Conservation (phyloP, 139 green algal species). For the Asterochloris sp. region DNA sequence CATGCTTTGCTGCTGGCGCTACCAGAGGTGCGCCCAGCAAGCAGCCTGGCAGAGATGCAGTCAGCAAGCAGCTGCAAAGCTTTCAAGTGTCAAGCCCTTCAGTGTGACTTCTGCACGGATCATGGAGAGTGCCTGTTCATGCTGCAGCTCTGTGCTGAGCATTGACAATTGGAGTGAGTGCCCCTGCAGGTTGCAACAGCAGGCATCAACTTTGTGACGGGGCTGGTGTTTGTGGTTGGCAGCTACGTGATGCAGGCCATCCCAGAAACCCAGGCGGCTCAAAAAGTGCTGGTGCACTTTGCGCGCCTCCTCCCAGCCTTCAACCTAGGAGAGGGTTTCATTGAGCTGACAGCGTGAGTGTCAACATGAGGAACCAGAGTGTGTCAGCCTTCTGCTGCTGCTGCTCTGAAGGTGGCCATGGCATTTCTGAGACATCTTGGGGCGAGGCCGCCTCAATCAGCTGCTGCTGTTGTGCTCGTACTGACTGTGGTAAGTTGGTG, state of each 20-base stretch:
- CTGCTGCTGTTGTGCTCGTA: no score
- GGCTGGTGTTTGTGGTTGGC: conserved; percentile 35
- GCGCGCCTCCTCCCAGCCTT: conserved; percentile 44
- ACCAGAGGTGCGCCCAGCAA: no score
- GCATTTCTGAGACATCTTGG: no score
- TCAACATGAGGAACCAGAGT: no score
- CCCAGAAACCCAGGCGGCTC: conserved; percentile 26
- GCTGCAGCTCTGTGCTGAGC: neutral
- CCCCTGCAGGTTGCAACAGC: conserved; percentile 10
- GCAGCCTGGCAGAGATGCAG: no score
- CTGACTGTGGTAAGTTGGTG: no score
- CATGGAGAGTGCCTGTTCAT: neutral
- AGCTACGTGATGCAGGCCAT: conserved; percentile 39
- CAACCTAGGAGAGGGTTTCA: conserved; percentile 47
- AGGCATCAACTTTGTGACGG: conserved; percentile 38
- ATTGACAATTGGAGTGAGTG: neutral
- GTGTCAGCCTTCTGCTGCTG: conserved; percentile 17
- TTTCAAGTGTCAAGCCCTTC: no score
- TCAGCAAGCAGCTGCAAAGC: no score
- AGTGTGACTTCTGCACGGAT: no score
- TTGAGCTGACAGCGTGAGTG: conserved; percentile 20
- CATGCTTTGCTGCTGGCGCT: no score
- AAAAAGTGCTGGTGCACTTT: conserved; percentile 41
- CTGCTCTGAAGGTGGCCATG: neutral
- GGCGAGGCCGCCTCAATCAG: no score